Base-by-base conservation (phyloP, 805 yeast genomes). In the Myxozyma mucilagina region DNA sequence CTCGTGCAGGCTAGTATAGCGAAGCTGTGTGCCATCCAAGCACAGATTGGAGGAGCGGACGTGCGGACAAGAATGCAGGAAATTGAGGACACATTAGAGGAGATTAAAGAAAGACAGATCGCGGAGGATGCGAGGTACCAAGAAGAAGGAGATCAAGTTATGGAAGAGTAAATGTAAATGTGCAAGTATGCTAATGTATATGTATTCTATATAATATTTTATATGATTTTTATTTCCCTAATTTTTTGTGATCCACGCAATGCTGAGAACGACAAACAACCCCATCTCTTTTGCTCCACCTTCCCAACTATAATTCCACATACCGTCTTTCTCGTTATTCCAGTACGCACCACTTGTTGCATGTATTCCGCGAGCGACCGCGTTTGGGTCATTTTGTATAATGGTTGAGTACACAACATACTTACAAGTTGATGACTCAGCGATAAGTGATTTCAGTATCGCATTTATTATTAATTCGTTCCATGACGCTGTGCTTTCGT, bases 1-100 rank as follows among this genome's bases (percentile, higher is more conserved):
- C 83, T 80, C 66, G 68, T 87, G 24, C 84, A 84, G 65, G 78
- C 85, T 61, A 87, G 90, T 59, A 73, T 90, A 53, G 92, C 96
- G 1, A 90, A 90, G 71, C 73, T 91, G 24, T 75, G 89, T 1
- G 77, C 83, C 1, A 69, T 88, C 18, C 85, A 85, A 0, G 71
- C 78, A 14, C 45, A 48, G 36, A 42, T 45, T 14, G 24, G 47
- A 4, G 65, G 62, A 0, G 16, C 47, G 18, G 50, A 49, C 10
- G 20, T 39, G 45, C 29, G 45, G 34, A 14, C 44, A 4, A 50
- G 29, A 24, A 6, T 50, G 36, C 54, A 50, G 38, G 47, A 50
- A 24, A 38, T 50, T 29, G 54, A 50, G 34, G 57, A 55, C 24
- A 34, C 47, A 20, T 31, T 53, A 32, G 42, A 48, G 31, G 53